Conservation (phyloP, 2,329 filamentous ascomycete genomes). For the Penicillium sp. region DNA sequence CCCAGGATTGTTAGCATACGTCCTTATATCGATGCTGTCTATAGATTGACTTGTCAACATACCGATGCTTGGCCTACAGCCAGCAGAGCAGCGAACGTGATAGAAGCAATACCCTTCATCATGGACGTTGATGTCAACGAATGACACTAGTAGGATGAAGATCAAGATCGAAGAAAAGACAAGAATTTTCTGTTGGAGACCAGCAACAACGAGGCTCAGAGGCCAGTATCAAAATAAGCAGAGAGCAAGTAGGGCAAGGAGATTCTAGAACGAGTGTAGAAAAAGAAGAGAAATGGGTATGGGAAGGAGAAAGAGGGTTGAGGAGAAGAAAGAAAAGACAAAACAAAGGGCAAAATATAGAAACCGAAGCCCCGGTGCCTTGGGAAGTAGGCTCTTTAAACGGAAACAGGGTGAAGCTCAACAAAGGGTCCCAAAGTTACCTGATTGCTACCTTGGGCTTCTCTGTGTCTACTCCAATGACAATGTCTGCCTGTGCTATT, state of each 20-base stretch:
- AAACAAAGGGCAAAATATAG: conserved; percentile 1
- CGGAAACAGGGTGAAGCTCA: background rate
- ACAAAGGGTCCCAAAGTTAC: background rate
- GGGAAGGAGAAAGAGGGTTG: conserved; percentile 6
- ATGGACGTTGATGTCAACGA: conserved; percentile 24
- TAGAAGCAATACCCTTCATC: conserved; percentile 26
- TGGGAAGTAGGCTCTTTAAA: background rate
- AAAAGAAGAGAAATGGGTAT: background rate
- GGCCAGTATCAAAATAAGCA: background rate
- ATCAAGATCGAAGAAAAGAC: background rate
- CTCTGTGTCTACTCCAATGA: background rate
- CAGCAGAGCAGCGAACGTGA: conserved; percentile 39
- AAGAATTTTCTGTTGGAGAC: conserved; percentile 1
- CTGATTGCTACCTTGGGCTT: background rate
- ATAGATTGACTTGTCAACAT: conserved; percentile 28
- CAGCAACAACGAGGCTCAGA: background rate
- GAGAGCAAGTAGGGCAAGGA: background rate
- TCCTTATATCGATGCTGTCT: background rate
- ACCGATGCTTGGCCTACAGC: conserved; percentile 45
- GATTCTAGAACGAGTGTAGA: conserved; percentile 2
- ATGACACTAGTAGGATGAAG: conserved; percentile 27
- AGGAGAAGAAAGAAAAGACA: conserved; percentile 13
- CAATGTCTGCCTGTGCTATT: background rate
- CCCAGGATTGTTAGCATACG: conserved; percentile 1
- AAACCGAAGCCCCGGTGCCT: background rate